Evolutionary conservation across 108 stramenopile genomes (phyloP).

Genomic region (Cafeteria roenbergensis): DNA sequence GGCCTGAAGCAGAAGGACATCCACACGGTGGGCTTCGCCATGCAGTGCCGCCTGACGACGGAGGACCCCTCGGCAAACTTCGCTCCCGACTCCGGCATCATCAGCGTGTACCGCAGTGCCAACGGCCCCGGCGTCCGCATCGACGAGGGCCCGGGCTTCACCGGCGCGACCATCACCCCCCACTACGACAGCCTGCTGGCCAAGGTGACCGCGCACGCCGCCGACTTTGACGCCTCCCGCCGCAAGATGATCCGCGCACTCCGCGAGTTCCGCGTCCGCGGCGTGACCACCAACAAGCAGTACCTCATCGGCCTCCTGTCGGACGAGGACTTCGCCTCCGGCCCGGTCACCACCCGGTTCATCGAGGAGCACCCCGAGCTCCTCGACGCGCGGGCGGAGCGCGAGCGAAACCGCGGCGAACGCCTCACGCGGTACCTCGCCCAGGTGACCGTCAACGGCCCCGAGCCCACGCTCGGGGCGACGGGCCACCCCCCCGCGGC

Average conservation of each 20-base stretch:
- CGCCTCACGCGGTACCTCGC: constrained; percentile 70
- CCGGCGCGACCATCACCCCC: constrained; percentile 56
- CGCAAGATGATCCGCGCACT: constrained; percentile 68
- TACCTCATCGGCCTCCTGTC: constrained; percentile 73
- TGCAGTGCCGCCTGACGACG: constrained; percentile 88
- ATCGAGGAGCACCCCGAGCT: constrained; percentile 43
- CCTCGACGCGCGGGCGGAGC: background rate
- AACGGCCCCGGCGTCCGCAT: constrained; percentile 84
- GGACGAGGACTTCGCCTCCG: constrained; percentile 63
- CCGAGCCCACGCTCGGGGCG: constrained; percentile 70
- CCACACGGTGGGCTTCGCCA: constrained; percentile 58
- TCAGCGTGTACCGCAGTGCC: constrained; percentile 72
- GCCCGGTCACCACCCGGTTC: constrained; percentile 72
- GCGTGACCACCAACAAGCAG: constrained; percentile 70
- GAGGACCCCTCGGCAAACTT: constrained; percentile 78
- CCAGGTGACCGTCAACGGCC: constrained; percentile 77
- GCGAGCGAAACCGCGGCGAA: constrained; percentile 40
- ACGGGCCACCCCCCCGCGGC: constrained; percentile 52
- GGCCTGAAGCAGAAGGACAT: constrained; percentile 55
- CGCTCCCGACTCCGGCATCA: constrained; percentile 73
- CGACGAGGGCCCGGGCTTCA: constrained; percentile 67
- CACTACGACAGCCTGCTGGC: constrained; percentile 81
- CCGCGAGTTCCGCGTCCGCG: constrained; percentile 76
- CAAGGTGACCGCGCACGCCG: constrained; percentile 75
- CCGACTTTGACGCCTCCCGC: constrained; percentile 60